phyloP scores from a whole-genome alignment of 2,329 filamentous ascomycete species.

The Penicillium fuscoglaucum region DNA sequence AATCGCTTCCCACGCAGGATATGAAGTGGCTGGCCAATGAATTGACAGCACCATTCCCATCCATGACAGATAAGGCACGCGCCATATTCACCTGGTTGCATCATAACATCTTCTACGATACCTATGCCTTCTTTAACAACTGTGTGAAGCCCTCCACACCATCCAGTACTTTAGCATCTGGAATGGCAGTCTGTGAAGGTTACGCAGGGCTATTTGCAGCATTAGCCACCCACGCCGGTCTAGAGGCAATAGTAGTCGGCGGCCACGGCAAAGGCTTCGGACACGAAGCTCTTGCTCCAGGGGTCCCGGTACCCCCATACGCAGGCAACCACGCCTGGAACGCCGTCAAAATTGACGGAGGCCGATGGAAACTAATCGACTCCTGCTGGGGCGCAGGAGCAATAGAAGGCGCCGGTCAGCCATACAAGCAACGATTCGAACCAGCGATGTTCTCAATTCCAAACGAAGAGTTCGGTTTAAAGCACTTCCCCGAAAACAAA shows the following conservation, averaged over 20 bases:
- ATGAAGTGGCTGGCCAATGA: conserved; percentile 74
- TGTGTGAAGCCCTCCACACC: conserved; percentile 67
- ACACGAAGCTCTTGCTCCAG: conserved; percentile 62
- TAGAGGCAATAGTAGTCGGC: conserved; percentile 71
- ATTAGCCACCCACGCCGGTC: conserved; percentile 74
- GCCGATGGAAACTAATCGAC: conserved; percentile 89
- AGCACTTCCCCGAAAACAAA: conserved; percentile 73
- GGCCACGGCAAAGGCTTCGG: conserved; percentile 89
- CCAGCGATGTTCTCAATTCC: conserved; percentile 60
- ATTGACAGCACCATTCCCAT: conserved; percentile 76
- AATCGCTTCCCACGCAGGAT: conserved; percentile 67
- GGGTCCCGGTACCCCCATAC: conserved; percentile 64
- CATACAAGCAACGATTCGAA: conserved; percentile 68
- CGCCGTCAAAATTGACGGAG: conserved; percentile 80
- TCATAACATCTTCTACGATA: conserved; percentile 87
- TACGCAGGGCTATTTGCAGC: conserved; percentile 81
- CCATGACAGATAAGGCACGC: conserved; percentile 84
- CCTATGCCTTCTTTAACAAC: conserved; percentile 72
- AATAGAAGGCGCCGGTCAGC: conserved; percentile 54
- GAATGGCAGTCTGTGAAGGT: conserved; percentile 86
- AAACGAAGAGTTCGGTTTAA: conserved; percentile 78
- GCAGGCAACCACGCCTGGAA: conserved; percentile 85
- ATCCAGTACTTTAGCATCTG: conserved; percentile 70
- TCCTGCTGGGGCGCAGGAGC: conserved; percentile 89
- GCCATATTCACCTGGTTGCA: conserved; percentile 95